A percentile compares a stretch with the other conserved stretches of the same genome.
Conservation (phyloP, 257 asterid species). For the Nyctanthes arbortristis region DNA sequence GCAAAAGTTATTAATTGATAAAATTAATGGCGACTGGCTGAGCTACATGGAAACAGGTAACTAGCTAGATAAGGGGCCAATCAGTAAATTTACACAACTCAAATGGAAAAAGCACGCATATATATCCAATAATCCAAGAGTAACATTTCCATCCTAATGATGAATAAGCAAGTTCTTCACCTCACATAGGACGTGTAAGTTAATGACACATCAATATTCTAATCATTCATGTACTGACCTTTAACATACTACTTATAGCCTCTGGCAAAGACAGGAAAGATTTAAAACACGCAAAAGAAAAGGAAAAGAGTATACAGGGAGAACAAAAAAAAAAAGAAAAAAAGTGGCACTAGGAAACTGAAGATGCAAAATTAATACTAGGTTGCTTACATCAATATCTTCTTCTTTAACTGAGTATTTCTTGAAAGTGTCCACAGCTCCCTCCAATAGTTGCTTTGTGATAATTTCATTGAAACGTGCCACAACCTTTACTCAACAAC, state of each 20-base stretch:
- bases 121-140: too few species aligned
- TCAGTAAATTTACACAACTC: not conserved
- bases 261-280: not conserved
- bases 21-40: not conserved
- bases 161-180: not conserved
- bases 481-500: constrained; percentile 61
- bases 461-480: constrained; percentile 95
- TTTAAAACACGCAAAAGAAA: not conserved
- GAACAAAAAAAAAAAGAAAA: not conserved
- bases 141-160: not conserved
- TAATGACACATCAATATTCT: not conserved
- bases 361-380: not conserved
- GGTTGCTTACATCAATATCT: constrained; percentile 71
- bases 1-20: not conserved
- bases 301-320: constrained; percentile 13
- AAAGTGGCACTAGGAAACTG: constrained; percentile 10
- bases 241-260: not conserved
- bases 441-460: constrained; percentile 81
- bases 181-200: constrained; percentile 7
- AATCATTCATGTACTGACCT: not conserved
- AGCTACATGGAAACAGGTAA: constrained; percentile 3
- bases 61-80: not conserved
- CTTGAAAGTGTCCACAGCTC: constrained; percentile 91
- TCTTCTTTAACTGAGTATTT: constrained; percentile 81
- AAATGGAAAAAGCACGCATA: not conserved